Evolutionary conservation across 805 yeast species (phyloP).

Genomic region (Cyberlindnera mycetangii): DNA sequence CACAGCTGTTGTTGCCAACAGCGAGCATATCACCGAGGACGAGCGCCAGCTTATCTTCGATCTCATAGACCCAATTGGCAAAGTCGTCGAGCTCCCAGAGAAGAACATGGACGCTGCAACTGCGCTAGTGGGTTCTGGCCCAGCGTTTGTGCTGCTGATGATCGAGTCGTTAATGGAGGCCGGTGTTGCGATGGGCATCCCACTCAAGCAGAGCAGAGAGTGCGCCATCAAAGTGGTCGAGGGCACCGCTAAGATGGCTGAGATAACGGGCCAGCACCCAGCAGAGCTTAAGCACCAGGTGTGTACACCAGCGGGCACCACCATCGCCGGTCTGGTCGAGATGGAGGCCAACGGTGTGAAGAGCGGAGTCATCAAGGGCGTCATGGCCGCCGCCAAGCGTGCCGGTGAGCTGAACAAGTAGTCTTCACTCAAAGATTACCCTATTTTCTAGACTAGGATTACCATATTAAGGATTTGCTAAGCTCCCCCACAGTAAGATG

Average conservation of each 20-base stretch:
- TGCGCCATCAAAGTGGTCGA: slow-evolving; percentile 93
- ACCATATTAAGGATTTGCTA: no score
- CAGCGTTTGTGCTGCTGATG: slow-evolving; percentile 88
- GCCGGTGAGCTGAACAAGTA: slow-evolving; percentile 60
- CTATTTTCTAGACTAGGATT: no score
- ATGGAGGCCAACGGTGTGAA: slow-evolving; percentile 92
- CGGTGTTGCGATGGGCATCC: slow-evolving; percentile 92
- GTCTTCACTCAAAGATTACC: no score
- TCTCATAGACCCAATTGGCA: slow-evolving; percentile 65
- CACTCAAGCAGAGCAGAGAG: slow-evolving; percentile 73
- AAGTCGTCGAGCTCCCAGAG: slow-evolving; percentile 69
- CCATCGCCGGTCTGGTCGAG: slow-evolving; percentile 89
- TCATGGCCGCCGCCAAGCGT: slow-evolving; percentile 87
- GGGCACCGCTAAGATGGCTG: slow-evolving; percentile 91
- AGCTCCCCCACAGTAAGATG: no score
- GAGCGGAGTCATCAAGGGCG: slow-evolving; percentile 81
- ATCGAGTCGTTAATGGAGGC: slow-evolving; percentile 93
- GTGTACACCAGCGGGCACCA: slow-evolving; percentile 97
- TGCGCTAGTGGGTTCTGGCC: slow-evolving; percentile 93
- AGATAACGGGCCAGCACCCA: slow-evolving; percentile 81
- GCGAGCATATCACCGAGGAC: slow-evolving; percentile 44
- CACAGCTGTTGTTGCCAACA: slow-evolving; percentile 87
- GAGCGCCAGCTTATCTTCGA: slow-evolving; percentile 42
- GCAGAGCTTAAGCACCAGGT: slow-evolving; percentile 82
- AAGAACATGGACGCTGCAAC: slow-evolving; percentile 96